Percentiles rank a stretch among this genome's conserved stretches.
phyloP scores from a whole-genome alignment of 2,329 filamentous ascomycete species.

The Ilyonectria mors-panacis region DNA sequence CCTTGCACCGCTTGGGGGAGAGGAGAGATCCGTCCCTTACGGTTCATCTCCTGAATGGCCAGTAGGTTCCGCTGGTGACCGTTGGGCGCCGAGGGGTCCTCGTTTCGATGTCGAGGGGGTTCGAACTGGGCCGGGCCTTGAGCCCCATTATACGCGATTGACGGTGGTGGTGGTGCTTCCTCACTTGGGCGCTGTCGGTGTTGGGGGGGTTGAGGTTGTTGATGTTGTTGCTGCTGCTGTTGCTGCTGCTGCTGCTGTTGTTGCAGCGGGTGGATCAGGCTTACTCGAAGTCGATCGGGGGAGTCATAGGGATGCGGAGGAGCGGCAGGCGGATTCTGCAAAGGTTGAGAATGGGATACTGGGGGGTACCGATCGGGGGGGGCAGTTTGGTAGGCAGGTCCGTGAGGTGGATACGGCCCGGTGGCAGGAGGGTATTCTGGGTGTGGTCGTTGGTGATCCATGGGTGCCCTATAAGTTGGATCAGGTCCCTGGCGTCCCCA shows the following conservation, averaged over 20 bases:
- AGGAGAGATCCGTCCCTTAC: slow-evolving; percentile 87
- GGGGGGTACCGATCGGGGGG: slow-evolving; percentile 54
- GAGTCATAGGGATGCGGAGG: slow-evolving; percentile 62
- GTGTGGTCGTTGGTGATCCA: slow-evolving; percentile 60
- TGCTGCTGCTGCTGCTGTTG: slow-evolving; percentile 40
- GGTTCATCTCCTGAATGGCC: slow-evolving; percentile 85
- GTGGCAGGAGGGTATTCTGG: slow-evolving; percentile 64
- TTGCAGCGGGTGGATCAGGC: slow-evolving; percentile 53
- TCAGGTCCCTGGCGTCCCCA: slow-evolving; percentile 54
- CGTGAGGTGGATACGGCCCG: slow-evolving; percentile 54
- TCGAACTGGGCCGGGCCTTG: slow-evolving; percentile 59
- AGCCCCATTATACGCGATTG: slow-evolving; percentile 64
- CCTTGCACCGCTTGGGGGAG: slow-evolving; percentile 95
- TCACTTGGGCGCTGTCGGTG: slow-evolving; percentile 61
- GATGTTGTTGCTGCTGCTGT: not conserved
- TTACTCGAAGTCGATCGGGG: slow-evolving; percentile 65
- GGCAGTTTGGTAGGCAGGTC: slow-evolving; percentile 49
- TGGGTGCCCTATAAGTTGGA: slow-evolving; percentile 53
- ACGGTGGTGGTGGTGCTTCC: slow-evolving; percentile 65
- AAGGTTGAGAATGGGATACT: slow-evolving; percentile 54
- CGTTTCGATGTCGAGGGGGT: slow-evolving; percentile 58
- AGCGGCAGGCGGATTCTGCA: slow-evolving; percentile 43
- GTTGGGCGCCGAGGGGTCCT: slow-evolving; percentile 69
- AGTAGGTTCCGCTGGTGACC: slow-evolving; percentile 76
- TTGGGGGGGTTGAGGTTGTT: slow-evolving; percentile 44